Base-by-base conservation (phyloP, 2,329 filamentous ascomycete genomes). In the Ophiosphaerella herpotricha region DNA sequence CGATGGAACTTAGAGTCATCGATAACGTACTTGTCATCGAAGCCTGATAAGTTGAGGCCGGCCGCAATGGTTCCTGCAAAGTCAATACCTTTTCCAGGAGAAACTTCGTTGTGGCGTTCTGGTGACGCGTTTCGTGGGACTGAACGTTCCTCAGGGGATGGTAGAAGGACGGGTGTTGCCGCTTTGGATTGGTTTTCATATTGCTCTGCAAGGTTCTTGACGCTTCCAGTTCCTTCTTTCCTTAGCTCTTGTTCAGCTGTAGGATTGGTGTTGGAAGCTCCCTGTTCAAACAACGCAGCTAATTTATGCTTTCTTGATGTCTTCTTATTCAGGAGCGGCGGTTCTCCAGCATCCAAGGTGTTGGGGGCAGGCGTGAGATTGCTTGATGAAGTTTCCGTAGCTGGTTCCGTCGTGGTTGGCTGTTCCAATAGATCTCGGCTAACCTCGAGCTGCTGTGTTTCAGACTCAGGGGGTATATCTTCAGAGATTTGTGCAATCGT, bases 1-100 rank as follows among this genome's bases (percentile, higher is more conserved):
- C 64, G 61, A 48, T 68, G 66, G 53, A 72, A 73, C 0, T 57
- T 51, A 16, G 74, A 70, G 53, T 79, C 73, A 18, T 78, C 68
- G 39, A 78, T 67, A 6, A 79, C 76, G 29, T 77, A 64, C 40
- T 74, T 66, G 4, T 76, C 70, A 55, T 79, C 67, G 55, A 80
- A 80, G 29, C 77, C 77, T 23, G 75, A 77, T 43, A 77, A 73
- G 48, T 74, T 68, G 12, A 80, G 58, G 26, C 76, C 77, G 43
- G 76, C 77, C 18, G 77, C 76, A 7, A 80, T 61, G 4, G 77
- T 75, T 4, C 76, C 77, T 21, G 78, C 75, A 46, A 80, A 80
- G 52, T 79, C 77, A 32, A 77, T 71, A 40, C 78, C 74, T 43
- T 63, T 61, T 18, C 64, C 54, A 14, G 70, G 70, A 7, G 64